Evolutionary conservation across 768 basidiomycete genomes (phyloP), one percentile per base, ranked within the genome.

Genomic region (Leucosporidium scottii): DNA sequence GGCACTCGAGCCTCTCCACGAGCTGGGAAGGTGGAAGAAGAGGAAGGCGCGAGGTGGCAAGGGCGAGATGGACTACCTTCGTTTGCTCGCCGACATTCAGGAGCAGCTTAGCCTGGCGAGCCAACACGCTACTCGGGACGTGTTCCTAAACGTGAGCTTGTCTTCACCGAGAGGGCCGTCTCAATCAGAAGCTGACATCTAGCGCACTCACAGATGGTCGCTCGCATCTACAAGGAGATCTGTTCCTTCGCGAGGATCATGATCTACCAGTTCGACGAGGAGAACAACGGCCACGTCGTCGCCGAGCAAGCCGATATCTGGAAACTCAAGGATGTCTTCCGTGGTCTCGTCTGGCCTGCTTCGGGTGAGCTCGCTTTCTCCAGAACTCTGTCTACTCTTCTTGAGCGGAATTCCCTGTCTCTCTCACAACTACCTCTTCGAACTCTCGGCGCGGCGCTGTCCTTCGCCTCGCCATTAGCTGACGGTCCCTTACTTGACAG

Each of bases 161-260:
- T 44, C 39, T 15, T 44, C 39, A 13, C 15, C 39, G 39, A 44
- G 39, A 2, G 3, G 8, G 39, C 39, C 3, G 3, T 10, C 13
- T 10, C 39, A 2, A 15, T 2, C 39, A 10, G 7, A 10, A 8
- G 15, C 39, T 44, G 39, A 44, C 39, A 6, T 44, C 13, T 3
- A 13, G 2, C 15, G 13, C 39, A 17, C 15, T 30, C 10, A 18
- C 85, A 90, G 74, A 82, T 90, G 55, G 83, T 85, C 1, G 88
- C 87, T 5, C 88, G 88, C 10, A 80, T 85, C 36, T 80, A 90
- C 72, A 87, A 88, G 78, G 88, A 92, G 76, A 75, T 92, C 67
- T 87, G 87, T 18, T 86, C 87, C 75, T 91, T 90, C 77, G 88
- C 90, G 74, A 83, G 89, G 27, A 87, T 90, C 36, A 79, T 92